phyloP scores from a whole-genome alignment of 371 early-diverging fungal species.

The Phascolomyces articulosus region DNA sequence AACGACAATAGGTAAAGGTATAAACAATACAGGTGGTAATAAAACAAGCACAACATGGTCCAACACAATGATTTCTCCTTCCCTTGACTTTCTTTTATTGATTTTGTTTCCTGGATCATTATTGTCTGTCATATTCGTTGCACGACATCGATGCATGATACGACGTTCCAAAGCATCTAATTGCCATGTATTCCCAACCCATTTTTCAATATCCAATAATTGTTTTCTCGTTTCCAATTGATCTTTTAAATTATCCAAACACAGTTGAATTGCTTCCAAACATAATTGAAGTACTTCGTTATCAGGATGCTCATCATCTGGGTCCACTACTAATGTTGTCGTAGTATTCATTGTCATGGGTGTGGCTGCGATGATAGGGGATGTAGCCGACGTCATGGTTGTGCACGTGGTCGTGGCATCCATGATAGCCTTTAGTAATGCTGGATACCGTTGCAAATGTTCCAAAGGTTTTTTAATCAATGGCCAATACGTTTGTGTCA shows the following conservation, averaged over 20 bases:
- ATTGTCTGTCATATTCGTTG: not conserved
- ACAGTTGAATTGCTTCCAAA: not conserved
- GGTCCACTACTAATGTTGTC: too few relatives aligned
- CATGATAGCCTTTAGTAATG: not conserved
- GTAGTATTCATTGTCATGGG: too few relatives aligned
- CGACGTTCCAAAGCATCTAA: not conserved
- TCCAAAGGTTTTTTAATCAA: not conserved
- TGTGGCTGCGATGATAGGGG: too few relatives aligned
- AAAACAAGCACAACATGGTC: not conserved
- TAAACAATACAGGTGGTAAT: not conserved
- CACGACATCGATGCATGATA: not conserved
- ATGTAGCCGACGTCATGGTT: too few relatives aligned
- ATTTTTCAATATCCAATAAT: not conserved
- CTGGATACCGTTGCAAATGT: slow-evolving; percentile 4
- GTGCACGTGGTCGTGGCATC: not conserved
- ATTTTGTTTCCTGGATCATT: not conserved
- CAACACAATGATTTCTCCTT: not conserved
- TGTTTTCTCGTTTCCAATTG: not conserved
- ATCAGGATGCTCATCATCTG: not conserved
- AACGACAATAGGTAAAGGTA: not conserved
- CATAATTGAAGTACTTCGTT: not conserved
- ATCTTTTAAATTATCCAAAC: not conserved
- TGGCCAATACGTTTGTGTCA: not conserved
- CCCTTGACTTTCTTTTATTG: not conserved
- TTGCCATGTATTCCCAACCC: slow-evolving; percentile 1